phyloP scores from a whole-genome alignment of 2,329 filamentous ascomycete species.

The Ascocoryne sarcoides region DNA sequence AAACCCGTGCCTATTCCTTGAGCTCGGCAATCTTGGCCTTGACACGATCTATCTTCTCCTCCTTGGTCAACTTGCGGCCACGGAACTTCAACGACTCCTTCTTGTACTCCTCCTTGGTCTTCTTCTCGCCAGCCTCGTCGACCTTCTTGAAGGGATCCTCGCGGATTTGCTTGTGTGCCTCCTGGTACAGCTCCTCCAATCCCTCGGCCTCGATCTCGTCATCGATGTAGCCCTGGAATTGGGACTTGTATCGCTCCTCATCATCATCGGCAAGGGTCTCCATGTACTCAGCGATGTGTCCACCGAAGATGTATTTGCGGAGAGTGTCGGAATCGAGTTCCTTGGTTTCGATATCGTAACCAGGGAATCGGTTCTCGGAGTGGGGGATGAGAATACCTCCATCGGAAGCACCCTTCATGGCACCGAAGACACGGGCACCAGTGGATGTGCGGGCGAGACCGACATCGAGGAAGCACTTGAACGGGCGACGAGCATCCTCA shows the following conservation, averaged over 20 bases:
- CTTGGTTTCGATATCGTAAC: constrained; percentile 94
- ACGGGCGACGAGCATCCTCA: constrained; percentile 91
- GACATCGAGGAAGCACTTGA: constrained; percentile 98
- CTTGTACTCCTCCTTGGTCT: constrained; percentile 97
- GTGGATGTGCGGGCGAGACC: constrained; percentile 96
- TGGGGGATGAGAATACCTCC: constrained; percentile 95
- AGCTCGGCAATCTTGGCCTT: constrained; percentile 87
- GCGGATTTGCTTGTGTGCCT: constrained; percentile 94
- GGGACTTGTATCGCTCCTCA: constrained; percentile 98
- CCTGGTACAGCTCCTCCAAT: constrained; percentile 90
- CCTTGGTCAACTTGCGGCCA: constrained; percentile 68
- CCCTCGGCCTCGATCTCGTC: constrained; percentile 94
- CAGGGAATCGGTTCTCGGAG: constrained; percentile 99
- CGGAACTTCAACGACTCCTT: constrained; percentile 87
- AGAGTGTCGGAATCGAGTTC: constrained; percentile 95
- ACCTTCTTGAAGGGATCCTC: constrained; percentile 97
- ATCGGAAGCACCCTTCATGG: constrained; percentile 99
- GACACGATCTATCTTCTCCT: constrained; percentile 73
- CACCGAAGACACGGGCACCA: constrained; percentile 96
- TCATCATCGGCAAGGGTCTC: constrained; percentile 98
- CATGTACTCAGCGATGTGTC: constrained; percentile 99
- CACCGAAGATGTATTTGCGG: constrained; percentile 98
- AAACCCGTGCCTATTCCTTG: constrained; percentile 34
- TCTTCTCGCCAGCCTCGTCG: constrained; percentile 67
- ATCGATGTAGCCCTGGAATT: constrained; percentile 97